A percentile compares a stretch with the other conserved stretches of the same genome.
Evolutionary conservation across 306 rosid species (phyloP).

Genomic region (Glycyrrhiza uralensis): DNA sequence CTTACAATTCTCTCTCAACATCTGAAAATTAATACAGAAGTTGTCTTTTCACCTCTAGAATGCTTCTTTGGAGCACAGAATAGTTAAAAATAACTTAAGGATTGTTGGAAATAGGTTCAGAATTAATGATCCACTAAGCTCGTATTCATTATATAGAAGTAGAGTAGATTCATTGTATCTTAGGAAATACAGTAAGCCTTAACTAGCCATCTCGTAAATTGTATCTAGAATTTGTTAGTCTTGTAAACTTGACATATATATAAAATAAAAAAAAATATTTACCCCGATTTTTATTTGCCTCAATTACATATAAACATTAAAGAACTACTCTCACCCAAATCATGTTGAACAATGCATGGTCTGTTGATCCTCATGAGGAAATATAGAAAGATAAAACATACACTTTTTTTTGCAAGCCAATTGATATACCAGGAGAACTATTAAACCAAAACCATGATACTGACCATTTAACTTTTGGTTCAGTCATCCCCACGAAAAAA

Average conservation of each 20-base stretch:
- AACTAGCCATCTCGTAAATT: too few relatives aligned
- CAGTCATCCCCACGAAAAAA: slow-evolving; percentile 3
- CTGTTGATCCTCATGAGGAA: too few relatives aligned
- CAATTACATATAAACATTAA: background rate
- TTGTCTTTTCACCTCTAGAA: background rate
- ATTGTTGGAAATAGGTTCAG: too few relatives aligned
- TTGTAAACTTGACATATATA: too few relatives aligned
- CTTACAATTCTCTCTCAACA: background rate
- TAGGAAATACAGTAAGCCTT: too few relatives aligned
- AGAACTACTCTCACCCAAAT: background rate
- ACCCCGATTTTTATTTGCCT: background rate
- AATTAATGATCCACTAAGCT: too few relatives aligned
- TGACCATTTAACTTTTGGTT: background rate
- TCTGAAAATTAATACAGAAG: background rate
- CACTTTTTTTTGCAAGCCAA: background rate
- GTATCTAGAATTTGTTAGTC: too few relatives aligned
- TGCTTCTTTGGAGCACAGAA: background rate
- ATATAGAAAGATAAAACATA: background rate
- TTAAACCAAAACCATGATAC: slow-evolving; percentile 5
- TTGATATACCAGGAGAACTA: background rate
- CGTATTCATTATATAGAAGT: too few relatives aligned
- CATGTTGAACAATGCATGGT: background rate
- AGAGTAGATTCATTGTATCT: too few relatives aligned
- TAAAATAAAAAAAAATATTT: too few relatives aligned
- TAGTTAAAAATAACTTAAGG: background rate